Evolutionary conservation across 2,329 filamentous ascomycete species (phyloP).

Genomic region (Cytospora paraplurivora): DNA sequence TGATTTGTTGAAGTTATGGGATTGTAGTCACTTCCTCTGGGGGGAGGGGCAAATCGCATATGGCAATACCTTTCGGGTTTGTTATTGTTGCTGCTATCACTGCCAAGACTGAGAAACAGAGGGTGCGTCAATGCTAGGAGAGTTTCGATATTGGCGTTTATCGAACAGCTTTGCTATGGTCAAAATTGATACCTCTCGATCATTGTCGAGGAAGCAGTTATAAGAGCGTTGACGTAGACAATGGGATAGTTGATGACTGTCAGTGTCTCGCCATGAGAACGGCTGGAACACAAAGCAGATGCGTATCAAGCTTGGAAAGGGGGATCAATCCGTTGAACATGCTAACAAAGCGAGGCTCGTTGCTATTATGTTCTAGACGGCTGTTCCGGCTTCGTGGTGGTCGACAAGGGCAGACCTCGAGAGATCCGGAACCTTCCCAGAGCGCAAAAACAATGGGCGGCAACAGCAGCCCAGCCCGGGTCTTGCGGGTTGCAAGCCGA

Average conservation of each 20-base stretch:
- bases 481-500: conserved; percentile 17
- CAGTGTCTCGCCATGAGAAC: conserved; percentile 1
- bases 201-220: not conserved
- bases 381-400: not conserved
- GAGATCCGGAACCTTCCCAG: not conserved
- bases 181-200: not conserved
- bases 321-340: not conserved
- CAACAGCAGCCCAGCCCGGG: not conserved
- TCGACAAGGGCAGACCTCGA: conserved; percentile 4
- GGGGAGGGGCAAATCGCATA: not conserved
- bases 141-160: not conserved
- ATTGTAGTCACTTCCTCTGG: not conserved
- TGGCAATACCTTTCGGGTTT: conserved; percentile 1
- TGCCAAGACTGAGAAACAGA: not conserved
- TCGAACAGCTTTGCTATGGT: not conserved
- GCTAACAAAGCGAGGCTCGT: not conserved
- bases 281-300: not conserved
- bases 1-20: not conserved
- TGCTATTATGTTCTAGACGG: not conserved
- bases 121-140: not conserved
- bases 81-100: not conserved
- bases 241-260: conserved; percentile 1
- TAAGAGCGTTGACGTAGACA: not conserved
- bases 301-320: not conserved
- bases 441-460: not conserved